A percentile compares a stretch with the other conserved stretches of the same genome.
Evolutionary conservation across 2,329 filamentous ascomycete genomes (phyloP).

Genomic region (Diaporthe destruens): DNA sequence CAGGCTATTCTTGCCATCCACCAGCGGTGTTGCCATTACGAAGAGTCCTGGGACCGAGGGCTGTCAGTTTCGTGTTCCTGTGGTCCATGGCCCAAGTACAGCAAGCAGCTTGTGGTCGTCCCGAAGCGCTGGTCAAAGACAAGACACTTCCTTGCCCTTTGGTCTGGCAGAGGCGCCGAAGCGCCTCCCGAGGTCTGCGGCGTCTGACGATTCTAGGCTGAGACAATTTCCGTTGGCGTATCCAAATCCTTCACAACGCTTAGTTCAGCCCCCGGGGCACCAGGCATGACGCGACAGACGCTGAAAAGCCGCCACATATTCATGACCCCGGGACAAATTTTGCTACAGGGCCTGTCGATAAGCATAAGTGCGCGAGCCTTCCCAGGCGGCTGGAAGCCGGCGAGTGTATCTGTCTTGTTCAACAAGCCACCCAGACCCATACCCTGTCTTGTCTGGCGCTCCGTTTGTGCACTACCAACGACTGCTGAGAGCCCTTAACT

Average conservation of each 20-base stretch:
- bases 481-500: not conserved
- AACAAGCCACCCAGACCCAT: not conserved
- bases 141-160: not conserved
- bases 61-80: too few relatives aligned
- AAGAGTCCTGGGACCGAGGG: not conserved
- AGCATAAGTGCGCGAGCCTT: not conserved
- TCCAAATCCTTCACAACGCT: conserved; percentile 6
- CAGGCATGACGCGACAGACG: too few relatives aligned
- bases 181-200: not conserved
- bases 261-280: not conserved
- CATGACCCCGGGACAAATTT: not conserved
- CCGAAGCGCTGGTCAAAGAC: conserved; percentile 9
- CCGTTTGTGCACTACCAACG: not conserved
- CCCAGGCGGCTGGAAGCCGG: not conserved
- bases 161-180: not conserved
- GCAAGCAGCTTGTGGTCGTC: not conserved
- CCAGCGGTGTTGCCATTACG: not conserved
- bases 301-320: conserved; percentile 1
- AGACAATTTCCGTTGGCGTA: conserved; percentile 24
- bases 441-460: not conserved
- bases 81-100: too few relatives aligned
- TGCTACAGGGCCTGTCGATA: too few relatives aligned
- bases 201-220: conserved; percentile 22
- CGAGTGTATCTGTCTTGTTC: not conserved
- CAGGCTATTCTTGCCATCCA: conserved; percentile 15